phyloP scores from a whole-genome alignment of 83 land plant species.

The Picea abies region DNA sequence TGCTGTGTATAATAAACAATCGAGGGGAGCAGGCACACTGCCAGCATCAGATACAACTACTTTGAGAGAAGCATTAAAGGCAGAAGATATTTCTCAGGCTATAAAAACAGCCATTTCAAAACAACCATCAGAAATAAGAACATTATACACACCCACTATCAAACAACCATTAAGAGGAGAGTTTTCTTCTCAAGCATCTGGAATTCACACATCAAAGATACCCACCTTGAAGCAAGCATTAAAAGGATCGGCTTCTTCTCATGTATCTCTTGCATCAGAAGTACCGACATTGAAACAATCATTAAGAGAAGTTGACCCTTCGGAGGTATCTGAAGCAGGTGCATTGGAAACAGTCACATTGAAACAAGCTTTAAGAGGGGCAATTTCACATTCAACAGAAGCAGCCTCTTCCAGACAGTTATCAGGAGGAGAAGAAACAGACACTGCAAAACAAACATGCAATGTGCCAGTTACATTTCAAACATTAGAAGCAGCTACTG shows the following conservation, averaged over 20 bases:
- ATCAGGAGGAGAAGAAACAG: slow-evolving; percentile 10
- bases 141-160: not conserved
- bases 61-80: not conserved
- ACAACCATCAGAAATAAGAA: not conserved
- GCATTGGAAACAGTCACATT: slow-evolving; percentile 12
- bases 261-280: not conserved
- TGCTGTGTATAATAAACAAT: not conserved
- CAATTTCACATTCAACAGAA: not conserved
- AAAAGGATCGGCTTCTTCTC: slow-evolving; percentile 7
- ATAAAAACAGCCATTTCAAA: not conserved
- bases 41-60: slow-evolving; percentile 7
- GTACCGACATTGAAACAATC: slow-evolving; percentile 1
- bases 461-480: not conserved
- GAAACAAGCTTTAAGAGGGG: slow-evolving; percentile 11
- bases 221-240: not conserved
- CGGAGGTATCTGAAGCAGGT: not conserved
- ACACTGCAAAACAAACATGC: not conserved
- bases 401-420: not conserved
- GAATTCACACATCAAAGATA: not conserved
- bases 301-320: slow-evolving; percentile 12
- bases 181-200: slow-evolving; percentile 9
- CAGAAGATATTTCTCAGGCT: slow-evolving; percentile 3
- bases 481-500: slow-evolving; percentile 4
- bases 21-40: not conserved
- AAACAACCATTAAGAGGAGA: slow-evolving; percentile 4